These are phyloP conservation scores for Chlamydomonas sp. DNA, from an alignment of 139 green algal species.

Conservation along the genomic window DNA sequence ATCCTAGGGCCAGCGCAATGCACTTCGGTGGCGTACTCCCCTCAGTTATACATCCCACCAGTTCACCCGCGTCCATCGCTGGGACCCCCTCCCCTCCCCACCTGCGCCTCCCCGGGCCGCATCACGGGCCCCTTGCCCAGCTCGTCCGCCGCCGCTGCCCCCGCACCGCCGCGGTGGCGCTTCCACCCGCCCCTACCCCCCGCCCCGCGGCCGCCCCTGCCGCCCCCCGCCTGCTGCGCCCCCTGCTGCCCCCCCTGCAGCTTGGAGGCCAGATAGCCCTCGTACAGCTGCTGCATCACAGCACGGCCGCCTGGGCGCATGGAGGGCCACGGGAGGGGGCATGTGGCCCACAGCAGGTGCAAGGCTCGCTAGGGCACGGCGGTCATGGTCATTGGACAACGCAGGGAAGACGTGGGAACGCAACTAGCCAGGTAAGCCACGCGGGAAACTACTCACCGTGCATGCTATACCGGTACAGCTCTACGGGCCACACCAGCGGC, in stretches of 20 bases:
- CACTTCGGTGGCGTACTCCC: too few species aligned
- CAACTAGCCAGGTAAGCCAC: too few species aligned
- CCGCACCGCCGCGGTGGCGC: background rate
- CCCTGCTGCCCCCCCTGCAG: slow-evolving; percentile 23
- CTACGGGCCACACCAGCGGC: too few species aligned
- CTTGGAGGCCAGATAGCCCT: slow-evolving; percentile 65
- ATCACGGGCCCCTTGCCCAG: background rate
- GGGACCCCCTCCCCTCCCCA: too few species aligned
- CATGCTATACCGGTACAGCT: too few species aligned
- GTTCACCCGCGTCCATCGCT: too few species aligned
- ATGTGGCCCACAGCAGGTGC: background rate
- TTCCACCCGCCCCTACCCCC: background rate
- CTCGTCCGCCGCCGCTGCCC: slow-evolving; percentile 2
- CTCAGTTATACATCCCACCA: too few species aligned
- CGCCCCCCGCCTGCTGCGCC: background rate
- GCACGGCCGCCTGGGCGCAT: slow-evolving; percentile 25
- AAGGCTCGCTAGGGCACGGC: background rate
- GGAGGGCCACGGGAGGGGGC: background rate
- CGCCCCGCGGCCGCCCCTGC: background rate
- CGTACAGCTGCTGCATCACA: slow-evolving; percentile 67
- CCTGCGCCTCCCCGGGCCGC: too few species aligned
- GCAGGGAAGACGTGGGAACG: too few species aligned
- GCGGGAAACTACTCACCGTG: too few species aligned
- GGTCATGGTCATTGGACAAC: background rate
- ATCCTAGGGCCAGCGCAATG: too few species aligned